These are phyloP conservation scores for Jatropha podagrica DNA, from an alignment of 441 rosid species.

Conservation along the genomic window DNA sequence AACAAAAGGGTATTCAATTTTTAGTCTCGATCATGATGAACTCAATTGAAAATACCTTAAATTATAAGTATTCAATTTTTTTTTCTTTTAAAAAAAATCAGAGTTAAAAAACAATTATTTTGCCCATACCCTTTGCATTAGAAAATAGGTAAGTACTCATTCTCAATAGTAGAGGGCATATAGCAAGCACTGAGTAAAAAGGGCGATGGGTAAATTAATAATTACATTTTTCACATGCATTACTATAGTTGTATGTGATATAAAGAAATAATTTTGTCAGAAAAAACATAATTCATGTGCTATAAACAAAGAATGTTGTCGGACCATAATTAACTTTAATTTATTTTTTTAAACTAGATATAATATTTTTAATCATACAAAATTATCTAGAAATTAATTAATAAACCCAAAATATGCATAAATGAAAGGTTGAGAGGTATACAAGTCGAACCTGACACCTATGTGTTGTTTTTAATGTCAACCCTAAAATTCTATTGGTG, in stretches of 20 bases:
- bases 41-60: too few species aligned
- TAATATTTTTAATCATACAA: too few species aligned
- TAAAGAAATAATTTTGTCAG: constrained; percentile 17
- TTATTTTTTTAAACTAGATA: neutral
- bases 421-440: constrained; percentile 5
- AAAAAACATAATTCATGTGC: constrained; percentile 17
- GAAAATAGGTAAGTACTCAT: neutral
- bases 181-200: neutral
- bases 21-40: too few species aligned
- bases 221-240: constrained; percentile 21
- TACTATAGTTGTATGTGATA: constrained; percentile 2
- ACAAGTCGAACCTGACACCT: constrained; percentile 32
- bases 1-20: too few species aligned
- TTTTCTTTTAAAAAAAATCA: too few species aligned
- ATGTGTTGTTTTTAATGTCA: constrained; percentile 37
- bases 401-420: neutral
- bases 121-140: neutral
- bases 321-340: neutral
- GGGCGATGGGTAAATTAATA: neutral
- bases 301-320: constrained; percentile 15
- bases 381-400: neutral
- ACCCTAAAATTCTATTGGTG: constrained; percentile 37
- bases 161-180: constrained; percentile 2
- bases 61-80: too few species aligned
- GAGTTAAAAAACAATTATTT: neutral